Base-by-base conservation (phyloP, 2,329 filamentous ascomycete species). In the Ampelomyces quisqualis region DNA sequence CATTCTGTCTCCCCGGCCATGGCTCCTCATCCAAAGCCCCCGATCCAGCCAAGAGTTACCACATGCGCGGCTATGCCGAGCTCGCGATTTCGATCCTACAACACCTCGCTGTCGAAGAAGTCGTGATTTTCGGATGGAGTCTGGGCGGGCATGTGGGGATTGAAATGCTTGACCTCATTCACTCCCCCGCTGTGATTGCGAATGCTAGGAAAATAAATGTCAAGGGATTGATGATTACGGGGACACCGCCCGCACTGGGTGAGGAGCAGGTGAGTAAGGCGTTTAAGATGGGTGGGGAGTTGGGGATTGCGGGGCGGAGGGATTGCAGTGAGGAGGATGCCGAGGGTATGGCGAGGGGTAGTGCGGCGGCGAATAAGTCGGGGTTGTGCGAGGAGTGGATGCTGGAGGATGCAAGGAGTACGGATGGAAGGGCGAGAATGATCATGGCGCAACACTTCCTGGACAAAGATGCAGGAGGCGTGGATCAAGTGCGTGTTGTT, bases 1-100 rank as follows among this genome's bases (percentile, higher is more conserved):
- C 63, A 7, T 55, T 67, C 38, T 62, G 65, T 41, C 58, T 67
- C 26, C 65, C 65, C 18, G 65, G 65, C 44, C 65, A 69, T 35
- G 65, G 65, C 35, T 45, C 51, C 9, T 55, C 47, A 22, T 51
- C 43, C 33, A 55, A 67, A 24, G 60, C 65, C 7, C 51, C 53
- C 2, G 33, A 58, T 22, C 58, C 61, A 0, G 30, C 47, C 2
- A 38, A 24, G 2, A 48, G 45, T 9, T 69, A 68, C 50, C 58
- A 44, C 17, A 57, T 56, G 51, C 40, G 54, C 1, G 64, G 53
- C 26, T 68, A 68, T 46, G 64, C 64, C 17, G 51, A 58, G 3
- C 51, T 60, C 13, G 60, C 62, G 2, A 29, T 64, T 2, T 39
- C 60, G n/a, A 48, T 67, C 9, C 52, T 67, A 4, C 23, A 51